Percentiles rank a stretch among this genome's conserved stretches.
Conservation (phyloP, 805 yeast species). For the Candida morakotiae region DNA sequence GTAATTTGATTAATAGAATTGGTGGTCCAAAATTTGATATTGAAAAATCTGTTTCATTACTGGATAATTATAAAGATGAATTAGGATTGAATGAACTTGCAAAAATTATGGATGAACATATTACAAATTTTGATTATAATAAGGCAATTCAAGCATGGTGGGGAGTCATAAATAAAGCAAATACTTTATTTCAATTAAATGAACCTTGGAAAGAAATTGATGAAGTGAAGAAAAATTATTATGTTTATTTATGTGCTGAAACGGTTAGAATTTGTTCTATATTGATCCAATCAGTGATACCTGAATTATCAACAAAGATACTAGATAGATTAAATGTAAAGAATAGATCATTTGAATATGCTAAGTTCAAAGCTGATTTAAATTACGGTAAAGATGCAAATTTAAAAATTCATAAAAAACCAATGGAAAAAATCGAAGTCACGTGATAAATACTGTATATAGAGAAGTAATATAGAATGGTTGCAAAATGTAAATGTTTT, state of each 20-base stretch:
- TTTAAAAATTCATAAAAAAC: constrained; percentile 43
- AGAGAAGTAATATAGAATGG: background rate
- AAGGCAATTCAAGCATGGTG: constrained; percentile 57
- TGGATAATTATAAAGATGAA: constrained; percentile 16
- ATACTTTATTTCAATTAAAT: constrained; percentile 59
- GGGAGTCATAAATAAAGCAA: constrained; percentile 55
- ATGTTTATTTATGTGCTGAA: constrained; percentile 67
- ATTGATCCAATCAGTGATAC: constrained; percentile 68
- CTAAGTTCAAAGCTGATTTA: constrained; percentile 54
- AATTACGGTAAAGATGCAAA: constrained; percentile 60
- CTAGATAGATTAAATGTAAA: constrained; percentile 63
- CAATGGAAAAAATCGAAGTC: constrained; percentile 33
- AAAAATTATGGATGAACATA: constrained; percentile 36
- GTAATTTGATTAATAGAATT: constrained; percentile 71
- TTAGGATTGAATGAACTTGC: constrained; percentile 30
- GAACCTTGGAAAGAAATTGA: constrained; percentile 63
- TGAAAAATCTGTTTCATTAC: constrained; percentile 34
- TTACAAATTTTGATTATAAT: constrained; percentile 48
- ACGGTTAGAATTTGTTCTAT: constrained; percentile 64
- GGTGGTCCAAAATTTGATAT: constrained; percentile 69
- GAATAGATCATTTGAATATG: constrained; percentile 40
- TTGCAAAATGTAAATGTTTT: constrained; percentile 3
- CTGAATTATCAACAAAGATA: constrained; percentile 52
- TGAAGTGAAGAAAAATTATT: constrained; percentile 35
- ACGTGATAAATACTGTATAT: background rate